Evolutionary conservation across 352 stramenopile genomes (phyloP), one percentile per base, ranked within the genome.

Genomic region (Ophiocytium majus): DNA sequence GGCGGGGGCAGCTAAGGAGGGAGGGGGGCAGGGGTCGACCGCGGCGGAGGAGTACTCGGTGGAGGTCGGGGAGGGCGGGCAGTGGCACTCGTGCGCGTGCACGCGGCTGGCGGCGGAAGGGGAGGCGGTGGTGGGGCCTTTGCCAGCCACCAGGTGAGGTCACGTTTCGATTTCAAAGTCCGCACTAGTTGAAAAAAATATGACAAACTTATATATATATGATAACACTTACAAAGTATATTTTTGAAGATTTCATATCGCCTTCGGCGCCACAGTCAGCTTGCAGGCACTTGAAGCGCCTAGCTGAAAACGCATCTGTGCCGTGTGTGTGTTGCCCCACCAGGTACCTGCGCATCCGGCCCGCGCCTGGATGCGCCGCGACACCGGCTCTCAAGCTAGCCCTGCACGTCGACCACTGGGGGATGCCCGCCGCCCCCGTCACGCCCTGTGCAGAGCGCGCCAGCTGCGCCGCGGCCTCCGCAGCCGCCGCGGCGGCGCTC

Each of bases 291-390:
- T n/a, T n/a, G n/a, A n/a, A n/a, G n/a, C n/a, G n/a, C n/a, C n/a
- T n/a, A n/a, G n/a, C n/a, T n/a, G n/a, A n/a, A n/a, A n/a, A n/a
- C n/a, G n/a, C n/a, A n/a, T n/a, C n/a, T n/a, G n/a, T n/a, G n/a
- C n/a, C n/a, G n/a, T n/a, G n/a, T n/a, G n/a, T n/a, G n/a, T n/a
- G n/a, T n/a, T n/a, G n/a, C n/a, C n/a, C n/a, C n/a, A n/a, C n/a
- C 64, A 76, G 64, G 64, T 17, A 10, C 34, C 64, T 76, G 64
- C 64, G 64, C 64, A 76, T 76, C 31, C 64, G 64, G 5, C 34
- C 31, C 64, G 34, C 57, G 19, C 19, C 17, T 28, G 57, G 57
- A 66, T 19, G 17, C 28, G 57, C 57, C 28, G 57, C 57, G 28
- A 28, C 57, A 66, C 64, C 10, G 64, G 34, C 64, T 17, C 10